phyloP scores from a whole-genome alignment of 1,139 yeast species.

The Magnusiomyces suaveolens region DNA sequence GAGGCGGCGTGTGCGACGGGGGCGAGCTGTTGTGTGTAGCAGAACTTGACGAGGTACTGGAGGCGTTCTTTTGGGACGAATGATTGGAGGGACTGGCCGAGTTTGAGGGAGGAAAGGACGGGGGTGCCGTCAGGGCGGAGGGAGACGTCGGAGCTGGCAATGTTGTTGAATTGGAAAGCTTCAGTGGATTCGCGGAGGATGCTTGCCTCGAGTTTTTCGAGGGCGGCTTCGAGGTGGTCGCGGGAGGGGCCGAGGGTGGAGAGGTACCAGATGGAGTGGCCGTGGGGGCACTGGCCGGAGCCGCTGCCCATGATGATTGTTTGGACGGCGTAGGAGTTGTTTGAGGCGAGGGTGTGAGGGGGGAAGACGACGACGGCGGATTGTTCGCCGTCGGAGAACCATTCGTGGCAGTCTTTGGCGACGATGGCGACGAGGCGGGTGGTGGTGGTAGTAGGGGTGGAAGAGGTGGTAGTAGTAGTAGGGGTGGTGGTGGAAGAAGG shows the following conservation, averaged over 20 bases:
- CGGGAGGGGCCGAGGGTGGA: slow-evolving; percentile 42
- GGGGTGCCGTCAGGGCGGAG: slow-evolving; percentile 53
- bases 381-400: slow-evolving; percentile 80
- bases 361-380: slow-evolving; percentile 90
- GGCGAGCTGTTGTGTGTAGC: slow-evolving; percentile 49
- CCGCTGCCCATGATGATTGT: slow-evolving; percentile 83
- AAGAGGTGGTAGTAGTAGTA: slow-evolving; percentile 20
- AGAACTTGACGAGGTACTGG: slow-evolving; percentile 68
- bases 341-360: slow-evolving; percentile 63
- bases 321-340: slow-evolving; percentile 68
- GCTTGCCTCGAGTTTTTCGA: slow-evolving; percentile 66
- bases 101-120: slow-evolving; percentile 65
- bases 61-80: slow-evolving; percentile 75
- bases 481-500: slow-evolving; percentile 15
- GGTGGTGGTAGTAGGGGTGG: slow-evolving; percentile 37
- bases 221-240: slow-evolving; percentile 75
- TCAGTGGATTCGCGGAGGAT: slow-evolving; percentile 66
- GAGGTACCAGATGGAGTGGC: slow-evolving; percentile 83
- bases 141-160: slow-evolving; percentile 49
- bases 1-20: no score
- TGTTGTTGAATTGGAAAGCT: slow-evolving; percentile 43
- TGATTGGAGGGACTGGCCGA: slow-evolving; percentile 75
- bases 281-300: slow-evolving; percentile 80
- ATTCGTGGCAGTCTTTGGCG: slow-evolving; percentile 76
- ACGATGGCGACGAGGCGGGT: slow-evolving; percentile 77